These are phyloP conservation scores for Gnomoniopsis sp. DNA, from an alignment of 2,329 filamentous ascomycete species.

Conservation along the genomic window DNA sequence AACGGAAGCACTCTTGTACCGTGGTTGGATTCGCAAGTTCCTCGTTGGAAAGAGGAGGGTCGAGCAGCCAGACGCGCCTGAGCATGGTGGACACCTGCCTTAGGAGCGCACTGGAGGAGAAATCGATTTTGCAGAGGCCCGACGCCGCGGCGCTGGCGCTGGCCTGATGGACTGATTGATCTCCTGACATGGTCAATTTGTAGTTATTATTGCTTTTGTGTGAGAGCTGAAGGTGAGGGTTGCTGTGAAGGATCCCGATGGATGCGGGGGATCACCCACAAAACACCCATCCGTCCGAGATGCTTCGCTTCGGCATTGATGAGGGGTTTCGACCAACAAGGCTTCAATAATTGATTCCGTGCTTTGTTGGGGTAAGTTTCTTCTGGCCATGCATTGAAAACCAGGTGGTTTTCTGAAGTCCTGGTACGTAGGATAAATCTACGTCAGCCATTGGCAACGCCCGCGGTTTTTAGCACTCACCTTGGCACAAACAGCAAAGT, in stretches of 20 bases:
- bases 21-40: constrained; percentile 9
- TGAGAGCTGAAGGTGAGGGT: not conserved
- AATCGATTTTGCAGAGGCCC: constrained; percentile 8
- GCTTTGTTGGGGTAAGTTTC: not conserved
- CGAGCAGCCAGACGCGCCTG: constrained; percentile 18
- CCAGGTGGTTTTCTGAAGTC: not conserved
- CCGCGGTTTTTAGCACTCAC: too few relatives aligned
- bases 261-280: not conserved
- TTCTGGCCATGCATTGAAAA: not conserved
- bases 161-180: not conserved
- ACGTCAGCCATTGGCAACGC: too few relatives aligned
- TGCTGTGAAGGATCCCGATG: not conserved
- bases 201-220: not conserved
- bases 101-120: constrained; percentile 12
- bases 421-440: too few relatives aligned
- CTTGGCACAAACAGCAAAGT: too few relatives aligned
- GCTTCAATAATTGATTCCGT: not conserved
- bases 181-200: not conserved
- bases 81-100: constrained; percentile 16
- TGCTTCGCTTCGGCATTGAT: not conserved
- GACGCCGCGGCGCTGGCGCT: not conserved
- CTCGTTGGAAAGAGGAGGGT: constrained; percentile 11
- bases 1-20: constrained; percentile 4
- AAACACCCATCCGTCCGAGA: not conserved
- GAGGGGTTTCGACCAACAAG: not conserved